A percentile compares a stretch with the other conserved stretches of the same genome.
Conservation (phyloP, 495 filamentous ascomycete species). For the Penicillium antarcticum region DNA sequence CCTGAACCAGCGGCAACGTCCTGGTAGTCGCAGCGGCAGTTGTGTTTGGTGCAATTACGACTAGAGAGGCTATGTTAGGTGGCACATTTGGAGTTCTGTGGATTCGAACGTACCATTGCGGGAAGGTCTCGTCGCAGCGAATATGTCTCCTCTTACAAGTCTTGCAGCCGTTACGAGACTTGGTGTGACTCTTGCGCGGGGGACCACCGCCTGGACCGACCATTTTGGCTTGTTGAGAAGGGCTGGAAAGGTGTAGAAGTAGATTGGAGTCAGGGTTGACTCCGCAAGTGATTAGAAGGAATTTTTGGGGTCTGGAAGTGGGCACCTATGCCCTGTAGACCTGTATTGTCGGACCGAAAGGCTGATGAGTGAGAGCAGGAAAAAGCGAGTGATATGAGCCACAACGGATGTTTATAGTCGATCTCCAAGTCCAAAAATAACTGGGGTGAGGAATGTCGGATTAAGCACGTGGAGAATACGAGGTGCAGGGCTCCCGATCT, state of each 20-base stretch:
- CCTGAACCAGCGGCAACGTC: constrained; percentile 64
- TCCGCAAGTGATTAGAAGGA: not conserved
- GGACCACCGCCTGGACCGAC: constrained; percentile 52
- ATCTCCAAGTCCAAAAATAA: constrained; percentile 16
- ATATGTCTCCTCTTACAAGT: constrained; percentile 98
- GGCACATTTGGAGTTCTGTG: not conserved
- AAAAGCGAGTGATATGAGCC: not conserved
- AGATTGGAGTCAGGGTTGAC: not conserved
- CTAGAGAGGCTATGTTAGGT: constrained; percentile 39
- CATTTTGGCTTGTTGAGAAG: constrained; percentile 26
- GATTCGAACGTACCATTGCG: constrained; percentile 74
- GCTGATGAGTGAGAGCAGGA: too few species aligned
- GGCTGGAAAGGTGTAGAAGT: not conserved
- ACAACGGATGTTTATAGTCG: constrained; percentile 4
- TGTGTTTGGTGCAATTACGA: constrained; percentile 97
- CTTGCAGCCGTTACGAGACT: constrained; percentile 95
- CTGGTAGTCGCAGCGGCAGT: constrained; percentile 96
- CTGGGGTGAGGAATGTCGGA: constrained; percentile 7
- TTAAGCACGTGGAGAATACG: constrained; percentile 22
- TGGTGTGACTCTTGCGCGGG: constrained; percentile 80
- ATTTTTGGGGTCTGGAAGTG: not conserved
- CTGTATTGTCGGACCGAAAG: not conserved
- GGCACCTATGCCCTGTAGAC: not conserved
- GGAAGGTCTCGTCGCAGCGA: constrained; percentile 94
- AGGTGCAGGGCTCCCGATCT: not conserved